These are phyloP conservation scores for Pestalotiopsis sp. DNA, from an alignment of 2,329 filamentous ascomycete species.

Conservation along the genomic window DNA sequence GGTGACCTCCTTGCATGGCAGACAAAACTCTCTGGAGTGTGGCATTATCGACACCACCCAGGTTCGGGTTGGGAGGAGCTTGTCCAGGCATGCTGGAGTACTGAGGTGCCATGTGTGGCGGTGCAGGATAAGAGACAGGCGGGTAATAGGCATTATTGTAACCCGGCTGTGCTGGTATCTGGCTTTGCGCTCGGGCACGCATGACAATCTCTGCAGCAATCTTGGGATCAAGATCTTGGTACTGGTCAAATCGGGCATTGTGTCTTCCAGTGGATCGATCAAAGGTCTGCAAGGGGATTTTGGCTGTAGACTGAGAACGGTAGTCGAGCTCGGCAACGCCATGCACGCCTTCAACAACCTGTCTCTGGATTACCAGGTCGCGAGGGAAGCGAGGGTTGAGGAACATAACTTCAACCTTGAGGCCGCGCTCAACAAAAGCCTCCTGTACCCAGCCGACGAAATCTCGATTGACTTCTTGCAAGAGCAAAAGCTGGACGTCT, in stretches of 20 bases:
- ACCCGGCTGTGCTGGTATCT: slow-evolving; percentile 26
- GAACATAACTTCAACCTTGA: slow-evolving; percentile 79
- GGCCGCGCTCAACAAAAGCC: slow-evolving; percentile 69
- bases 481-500: slow-evolving; percentile 84
- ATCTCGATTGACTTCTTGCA: slow-evolving; percentile 76
- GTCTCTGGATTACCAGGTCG: slow-evolving; percentile 77
- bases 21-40: slow-evolving; percentile 37
- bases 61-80: neutral
- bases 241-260: slow-evolving; percentile 85
- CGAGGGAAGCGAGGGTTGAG: slow-evolving; percentile 77
- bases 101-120: slow-evolving; percentile 18
- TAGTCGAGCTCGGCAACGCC: slow-evolving; percentile 79
- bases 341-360: slow-evolving; percentile 86
- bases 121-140: slow-evolving; percentile 21
- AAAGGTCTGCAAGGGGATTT: slow-evolving; percentile 83
- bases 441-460: slow-evolving; percentile 84
- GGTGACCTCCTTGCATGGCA: slow-evolving; percentile 27
- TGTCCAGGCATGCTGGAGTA: slow-evolving; percentile 11
- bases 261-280: slow-evolving; percentile 74
- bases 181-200: slow-evolving; percentile 60
- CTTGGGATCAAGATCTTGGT: slow-evolving; percentile 77
- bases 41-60: slow-evolving; percentile 26
- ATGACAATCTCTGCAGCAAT: slow-evolving; percentile 82
- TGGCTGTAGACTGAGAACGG: slow-evolving; percentile 68
- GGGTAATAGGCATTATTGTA: slow-evolving; percentile 27